Conservation (phyloP, 345 rosid species). For the Euclidium syriacum region DNA sequence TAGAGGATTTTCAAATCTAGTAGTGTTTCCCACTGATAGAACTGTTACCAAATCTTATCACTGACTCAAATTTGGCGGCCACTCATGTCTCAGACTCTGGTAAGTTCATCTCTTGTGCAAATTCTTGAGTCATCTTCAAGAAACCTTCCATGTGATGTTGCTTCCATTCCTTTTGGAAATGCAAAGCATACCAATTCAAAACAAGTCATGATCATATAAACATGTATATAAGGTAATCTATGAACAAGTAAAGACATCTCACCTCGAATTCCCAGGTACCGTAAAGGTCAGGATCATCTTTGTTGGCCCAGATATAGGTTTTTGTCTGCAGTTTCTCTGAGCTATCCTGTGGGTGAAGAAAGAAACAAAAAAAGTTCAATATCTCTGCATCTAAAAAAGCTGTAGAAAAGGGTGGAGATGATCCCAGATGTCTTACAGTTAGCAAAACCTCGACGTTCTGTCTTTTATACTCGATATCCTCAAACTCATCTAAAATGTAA, state of each 20-base stretch:
- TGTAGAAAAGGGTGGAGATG: not conserved
- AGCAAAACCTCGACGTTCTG: constrained; percentile 47
- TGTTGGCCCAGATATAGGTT: constrained; percentile 61
- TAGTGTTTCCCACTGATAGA: not conserved
- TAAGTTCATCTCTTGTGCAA: constrained; percentile 49
- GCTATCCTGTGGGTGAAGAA: constrained; percentile 42
- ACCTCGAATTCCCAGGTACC: constrained; percentile 96
- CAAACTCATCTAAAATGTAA: constrained; percentile 60
- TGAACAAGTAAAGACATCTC: not conserved
- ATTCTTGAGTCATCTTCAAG: constrained; percentile 57
- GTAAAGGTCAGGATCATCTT: constrained; percentile 58
- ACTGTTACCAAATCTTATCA: not conserved
- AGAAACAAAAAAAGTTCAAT: not conserved
- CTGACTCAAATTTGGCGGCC: constrained; percentile 25
- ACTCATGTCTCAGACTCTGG: constrained; percentile 59
- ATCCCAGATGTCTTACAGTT: constrained; percentile 34
- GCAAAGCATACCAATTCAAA: not conserved
- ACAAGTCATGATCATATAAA: not conserved
- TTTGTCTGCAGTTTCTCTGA: constrained; percentile 45
- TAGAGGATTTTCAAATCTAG: not conserved
- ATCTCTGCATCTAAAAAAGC: not conserved
- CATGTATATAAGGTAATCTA: not conserved
- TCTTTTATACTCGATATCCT: constrained; percentile 69
- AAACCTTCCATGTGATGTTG: constrained; percentile 55
- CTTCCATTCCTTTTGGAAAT: constrained; percentile 55